These are phyloP conservation scores for Aspergillus ochraceus DNA, from an alignment of 2,329 filamentous ascomycete genomes.

Conservation along the genomic window DNA sequence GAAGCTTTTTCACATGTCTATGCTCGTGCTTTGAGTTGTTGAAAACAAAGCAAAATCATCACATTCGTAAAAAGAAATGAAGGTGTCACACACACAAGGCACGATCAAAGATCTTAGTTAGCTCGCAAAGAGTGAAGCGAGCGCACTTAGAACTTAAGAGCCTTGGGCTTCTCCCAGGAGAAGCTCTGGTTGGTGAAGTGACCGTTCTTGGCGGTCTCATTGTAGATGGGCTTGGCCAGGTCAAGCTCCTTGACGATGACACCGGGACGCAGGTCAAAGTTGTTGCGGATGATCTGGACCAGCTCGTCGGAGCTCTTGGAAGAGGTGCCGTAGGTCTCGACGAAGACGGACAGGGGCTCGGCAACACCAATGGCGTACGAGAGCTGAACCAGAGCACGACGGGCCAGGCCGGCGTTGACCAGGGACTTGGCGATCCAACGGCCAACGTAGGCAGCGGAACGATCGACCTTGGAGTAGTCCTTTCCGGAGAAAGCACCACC, in stretches of 20 bases:
- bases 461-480: slow-evolving; percentile 99
- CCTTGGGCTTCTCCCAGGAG: slow-evolving; percentile 97
- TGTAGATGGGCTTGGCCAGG: slow-evolving; percentile 95
- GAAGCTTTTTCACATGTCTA: slow-evolving; percentile 37
- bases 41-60: slow-evolving; percentile 51
- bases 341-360: slow-evolving; percentile 96
- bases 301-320: slow-evolving; percentile 87
- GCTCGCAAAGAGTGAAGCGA: slow-evolving; percentile 9
- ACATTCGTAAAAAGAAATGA: slow-evolving; percentile 41
- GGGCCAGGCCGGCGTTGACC: slow-evolving; percentile 81
- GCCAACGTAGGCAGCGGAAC: slow-evolving; percentile 93
- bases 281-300: slow-evolving; percentile 87
- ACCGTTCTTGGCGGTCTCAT: slow-evolving; percentile 98
- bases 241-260: slow-evolving; percentile 98
- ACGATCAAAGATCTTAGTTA: slow-evolving; percentile 13
- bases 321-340: slow-evolving; percentile 96
- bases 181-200: slow-evolving; percentile 99
- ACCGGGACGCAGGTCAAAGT: slow-evolving; percentile 98
- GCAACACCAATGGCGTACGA: slow-evolving; percentile 99
- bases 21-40: slow-evolving; percentile 51
- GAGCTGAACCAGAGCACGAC: slow-evolving; percentile 93
- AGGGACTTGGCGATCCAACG: slow-evolving; percentile 99
- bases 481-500: slow-evolving; percentile 99
- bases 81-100: slow-evolving; percentile 12
- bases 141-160: slow-evolving; percentile 76